Evolutionary conservation across 2,329 filamentous ascomycete genomes (phyloP), one percentile per base, ranked within the genome.

Genomic region (Aureobasidium sp.): DNA sequence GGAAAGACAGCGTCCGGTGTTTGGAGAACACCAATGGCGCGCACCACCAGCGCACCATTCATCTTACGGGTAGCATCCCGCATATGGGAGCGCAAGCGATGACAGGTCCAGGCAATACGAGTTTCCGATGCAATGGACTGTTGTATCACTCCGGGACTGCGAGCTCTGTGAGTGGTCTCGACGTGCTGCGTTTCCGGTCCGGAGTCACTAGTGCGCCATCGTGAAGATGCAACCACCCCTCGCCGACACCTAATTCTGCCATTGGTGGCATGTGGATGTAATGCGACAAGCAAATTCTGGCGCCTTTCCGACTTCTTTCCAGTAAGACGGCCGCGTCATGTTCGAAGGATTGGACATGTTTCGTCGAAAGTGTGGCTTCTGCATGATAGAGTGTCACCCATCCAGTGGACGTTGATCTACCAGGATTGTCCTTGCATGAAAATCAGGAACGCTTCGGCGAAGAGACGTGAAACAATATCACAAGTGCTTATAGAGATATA

Each of bases 381-480:
- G 53, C 29, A 22, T 17, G 14, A 25, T 29, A n/a, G 42, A 27
- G 29, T 57, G 39, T 45, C 39, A 20, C 41, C n/a, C 17, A 31
- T 22, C 53, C 39, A 57, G 7, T 44, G 29, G 29, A 45, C 12
- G 12, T 44, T 15, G 39, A 39, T 36, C 39, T 45, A 15, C 53
- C 14, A 31, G 27, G 53, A 45, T 57, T 57, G 53, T n/a, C 39
- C 53, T 44, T 44, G 53, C 53, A 57, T 44, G 41, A 45, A 36
- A 7, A 27, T 45, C 39, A 44, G 52, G 39, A 31, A 56, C 52
- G 52, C 9, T n/a, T 3, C 27, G 12, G 11, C 14, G 27, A 34
- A 20, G 37, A 39, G 34, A 44, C 17, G 53, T 57, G 53, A 57
- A 57, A 57, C 53, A 57, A 20, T 14, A 57, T 57, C 53, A 44